Evolutionary conservation across 148 eudicot species (phyloP).

Genomic region (Arbutus unedo): DNA sequence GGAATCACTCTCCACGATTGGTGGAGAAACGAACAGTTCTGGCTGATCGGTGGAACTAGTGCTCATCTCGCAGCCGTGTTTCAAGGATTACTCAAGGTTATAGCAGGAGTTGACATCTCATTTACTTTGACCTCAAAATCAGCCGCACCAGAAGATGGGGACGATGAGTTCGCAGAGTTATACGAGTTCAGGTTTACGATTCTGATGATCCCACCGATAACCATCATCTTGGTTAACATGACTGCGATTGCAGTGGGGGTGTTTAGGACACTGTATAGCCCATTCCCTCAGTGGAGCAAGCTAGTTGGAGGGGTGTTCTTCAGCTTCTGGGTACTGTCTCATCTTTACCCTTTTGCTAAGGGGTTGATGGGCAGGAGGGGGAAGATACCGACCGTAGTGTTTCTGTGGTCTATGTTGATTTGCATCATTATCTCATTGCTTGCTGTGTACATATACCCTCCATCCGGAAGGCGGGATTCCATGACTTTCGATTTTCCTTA

Average conservation of each 20-base stretch:
- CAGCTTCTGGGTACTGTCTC: slow-evolving; percentile 97
- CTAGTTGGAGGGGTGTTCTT: slow-evolving; percentile 91
- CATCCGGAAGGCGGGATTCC: slow-evolving; percentile 46
- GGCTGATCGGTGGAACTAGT: slow-evolving; percentile 96
- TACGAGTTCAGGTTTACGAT: slow-evolving; percentile 70
- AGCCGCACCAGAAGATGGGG: slow-evolving; percentile 61
- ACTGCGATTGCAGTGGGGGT: slow-evolving; percentile 73
- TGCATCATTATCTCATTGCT: slow-evolving; percentile 76
- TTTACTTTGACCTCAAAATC: slow-evolving; percentile 93
- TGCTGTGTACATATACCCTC: slow-evolving; percentile 80
- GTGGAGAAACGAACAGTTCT: slow-evolving; percentile 99
- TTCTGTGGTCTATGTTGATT: slow-evolving; percentile 75
- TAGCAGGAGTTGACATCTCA: slow-evolving; percentile 90
- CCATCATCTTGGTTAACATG: slow-evolving; percentile 80
- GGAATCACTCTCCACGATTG: slow-evolving; percentile 94
- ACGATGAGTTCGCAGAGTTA: slow-evolving; percentile 91
- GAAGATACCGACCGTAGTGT: slow-evolving; percentile 78
- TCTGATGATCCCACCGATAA: slow-evolving; percentile 86
- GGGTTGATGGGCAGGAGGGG: slow-evolving; percentile 91
- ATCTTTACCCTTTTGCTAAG: slow-evolving; percentile 88
- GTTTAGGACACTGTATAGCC: slow-evolving; percentile 84
- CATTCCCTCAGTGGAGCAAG: slow-evolving; percentile 96
- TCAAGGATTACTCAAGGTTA: slow-evolving; percentile 83
- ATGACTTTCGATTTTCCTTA: slow-evolving; percentile 55
- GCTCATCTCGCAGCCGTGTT: slow-evolving; percentile 95